Percentiles rank a stretch among this genome's conserved stretches.
Conservation (phyloP, 2,329 filamentous ascomycete genomes). For the Thielaviopsis populi region DNA sequence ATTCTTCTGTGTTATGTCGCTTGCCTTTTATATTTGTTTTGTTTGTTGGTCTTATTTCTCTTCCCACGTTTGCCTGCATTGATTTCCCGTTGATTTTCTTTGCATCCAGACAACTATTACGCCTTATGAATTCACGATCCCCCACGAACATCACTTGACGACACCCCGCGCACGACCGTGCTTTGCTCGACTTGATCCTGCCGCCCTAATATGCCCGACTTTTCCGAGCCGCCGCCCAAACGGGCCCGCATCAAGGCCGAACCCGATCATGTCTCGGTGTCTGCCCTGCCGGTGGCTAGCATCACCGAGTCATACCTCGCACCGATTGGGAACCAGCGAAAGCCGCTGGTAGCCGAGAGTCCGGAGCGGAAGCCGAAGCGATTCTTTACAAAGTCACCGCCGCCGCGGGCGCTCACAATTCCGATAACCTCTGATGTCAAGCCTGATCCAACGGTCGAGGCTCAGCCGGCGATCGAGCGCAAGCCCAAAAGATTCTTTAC, state of each 20-base stretch:
- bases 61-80: neutral
- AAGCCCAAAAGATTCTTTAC: neutral
- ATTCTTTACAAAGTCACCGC: constrained; percentile 2
- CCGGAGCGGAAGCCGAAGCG: constrained; percentile 5
- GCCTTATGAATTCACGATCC: constrained; percentile 3
- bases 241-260: constrained; percentile 6
- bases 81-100: neutral
- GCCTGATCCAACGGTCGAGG: neutral
- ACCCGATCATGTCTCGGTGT: neutral
- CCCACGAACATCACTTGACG: neutral
- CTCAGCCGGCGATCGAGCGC: neutral
- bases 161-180: neutral
- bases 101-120: neutral
- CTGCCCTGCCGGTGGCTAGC: neutral
- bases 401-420: neutral
- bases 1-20: neutral
- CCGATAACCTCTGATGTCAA: neutral
- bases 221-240: constrained; percentile 9
- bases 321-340: constrained; percentile 3
- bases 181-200: neutral
- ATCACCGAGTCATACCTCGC: constrained; percentile 12
- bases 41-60: neutral
- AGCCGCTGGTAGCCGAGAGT: neutral
- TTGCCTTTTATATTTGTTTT: neutral
- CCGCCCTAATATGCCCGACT: constrained; percentile 1